These are phyloP conservation scores for Hamamelis virginiana DNA, from an alignment of 164 flowering plant genomes.

Conservation along the genomic window DNA sequence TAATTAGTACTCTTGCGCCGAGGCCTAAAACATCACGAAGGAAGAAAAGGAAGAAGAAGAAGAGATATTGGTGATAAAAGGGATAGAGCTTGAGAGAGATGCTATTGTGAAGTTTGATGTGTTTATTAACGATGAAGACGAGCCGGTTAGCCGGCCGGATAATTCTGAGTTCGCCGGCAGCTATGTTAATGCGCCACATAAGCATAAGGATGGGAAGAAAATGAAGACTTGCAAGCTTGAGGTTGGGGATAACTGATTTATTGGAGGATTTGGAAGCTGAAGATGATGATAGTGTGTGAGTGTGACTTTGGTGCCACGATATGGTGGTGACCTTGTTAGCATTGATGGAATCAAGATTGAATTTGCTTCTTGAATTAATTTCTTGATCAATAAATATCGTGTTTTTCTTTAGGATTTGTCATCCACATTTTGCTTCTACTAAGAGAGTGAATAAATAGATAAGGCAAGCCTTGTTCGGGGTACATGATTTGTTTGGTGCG, in stretches of 20 bases:
- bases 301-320: conserved; percentile 48
- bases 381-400: too few species aligned
- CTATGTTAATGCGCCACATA: conserved; percentile 53
- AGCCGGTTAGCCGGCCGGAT: conserved; percentile 17
- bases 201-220: conserved; percentile 32
- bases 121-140: conserved; percentile 51
- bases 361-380: background rate
- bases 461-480: too few species aligned
- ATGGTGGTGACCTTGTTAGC: conserved; percentile 19
- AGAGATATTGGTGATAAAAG: conserved; percentile 51
- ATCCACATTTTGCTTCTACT: too few species aligned
- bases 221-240: conserved; percentile 37
- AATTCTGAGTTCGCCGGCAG: conserved; percentile 60
- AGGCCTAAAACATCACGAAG: conserved; percentile 53
- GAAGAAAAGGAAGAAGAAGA: conserved; percentile 51
- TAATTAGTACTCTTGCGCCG: conserved; percentile 26
- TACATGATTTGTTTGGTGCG: too few species aligned
- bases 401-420: too few species aligned
- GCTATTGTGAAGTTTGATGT: conserved; percentile 55
- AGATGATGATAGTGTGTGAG: conserved; percentile 46
- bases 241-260: conserved; percentile 46
- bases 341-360: conserved; percentile 38
- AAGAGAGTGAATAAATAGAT: too few species aligned
- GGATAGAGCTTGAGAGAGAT: conserved; percentile 39
- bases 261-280: conserved; percentile 58